Evolutionary conservation across 2,329 filamentous ascomycete species (phyloP), one percentile per base, ranked within the genome.

Genomic region (Zymoseptoria pseudotritici): DNA sequence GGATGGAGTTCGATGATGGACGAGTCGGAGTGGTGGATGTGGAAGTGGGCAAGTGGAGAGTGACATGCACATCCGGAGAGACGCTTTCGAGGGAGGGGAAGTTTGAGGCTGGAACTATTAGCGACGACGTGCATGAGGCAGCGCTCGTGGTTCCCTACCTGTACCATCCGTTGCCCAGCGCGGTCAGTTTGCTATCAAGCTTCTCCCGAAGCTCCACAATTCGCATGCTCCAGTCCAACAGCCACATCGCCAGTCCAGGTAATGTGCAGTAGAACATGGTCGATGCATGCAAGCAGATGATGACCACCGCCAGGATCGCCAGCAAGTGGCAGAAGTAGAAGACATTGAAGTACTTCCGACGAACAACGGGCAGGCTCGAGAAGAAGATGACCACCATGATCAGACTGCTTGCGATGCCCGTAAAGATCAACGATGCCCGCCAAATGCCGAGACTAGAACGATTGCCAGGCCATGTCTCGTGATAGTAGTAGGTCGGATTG

Each of bases 241-340:
- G 36, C 57, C 58, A 64, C 62, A 64, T 61, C 7, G 53, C 54
- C 13, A 64, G 53, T 3, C 62, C 62, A 11, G 62, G 62, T 8
- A 58, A n/a, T n/a, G 59, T 60, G 42, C 62, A 64, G 50, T 64
- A 64, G 24, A 64, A 61, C 60, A 64, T 64, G 11, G 62, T 64
- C 26, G 55, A 58, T 7, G 62, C 62, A 42, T 64, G 62, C 13
- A 64, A 58, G 31, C 62, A 64, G 21, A 64, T 55, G 19, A 64
- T 54, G 19, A 64, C 54, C 6, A 64, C 56, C 13, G 62, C 61
- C 17, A 59, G 22, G 4, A 64, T 58, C 11, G 54, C 58, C 5
- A 64, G 53, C 22, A 64, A 57, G 36, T 64, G 62, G 13, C 58
- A 61, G 52, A 64, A 63, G 58, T 64, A 64, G 53, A 64, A 64